Base-by-base conservation (phyloP, 169 alveolate genomes). In the Blepharisma undulans region DNA sequence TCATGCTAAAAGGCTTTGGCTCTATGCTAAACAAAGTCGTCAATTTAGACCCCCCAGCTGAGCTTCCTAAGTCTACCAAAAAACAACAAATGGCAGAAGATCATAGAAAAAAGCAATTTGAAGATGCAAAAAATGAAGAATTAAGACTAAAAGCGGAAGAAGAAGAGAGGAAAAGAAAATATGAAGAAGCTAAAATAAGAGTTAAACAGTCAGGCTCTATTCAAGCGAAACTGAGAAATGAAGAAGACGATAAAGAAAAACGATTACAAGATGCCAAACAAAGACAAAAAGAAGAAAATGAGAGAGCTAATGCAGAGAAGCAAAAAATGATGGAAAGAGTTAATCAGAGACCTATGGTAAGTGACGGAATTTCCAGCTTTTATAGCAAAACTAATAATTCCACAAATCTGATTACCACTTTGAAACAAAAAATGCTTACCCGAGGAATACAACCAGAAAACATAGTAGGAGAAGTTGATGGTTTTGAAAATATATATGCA, bases 381-480 rank as follows among this genome's bases (percentile, higher is more conserved):
- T 82, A 82, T 30, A 30, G 61, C 29, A 82, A 82, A 0, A 82
- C 30, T 29, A 36, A 30, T 78, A 48, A 30, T 0, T 19, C 25
- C 10, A 32, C 74, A 36, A 21, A 72, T 4, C 8, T 22, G 21
- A 21, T 82, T 25, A 82, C 74, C 5, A 22, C 30, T 21, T 34
- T 82, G 32, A 82, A 82, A 33, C 74, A 82, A 82, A 82, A 60
- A 82, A 82, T 82, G 77, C 84, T 22, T 2, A 33, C 84, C 10
- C 78, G 77, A 8, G 89, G 74, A 21, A 60, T 82, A 16, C 76
- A 21, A 4, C 61, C 34, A 29, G 34, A 25, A 78, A 14, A 78
- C 6, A 78, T 78, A 21, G n/a, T 48, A 21, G 74, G 89, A 19
- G 89, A 82, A 59, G 29, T 34, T 29, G 76, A 18, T 22, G 48